These are phyloP conservation scores for Neurospora sp. DNA, from an alignment of 495 filamentous ascomycete species.

Conservation along the genomic window DNA sequence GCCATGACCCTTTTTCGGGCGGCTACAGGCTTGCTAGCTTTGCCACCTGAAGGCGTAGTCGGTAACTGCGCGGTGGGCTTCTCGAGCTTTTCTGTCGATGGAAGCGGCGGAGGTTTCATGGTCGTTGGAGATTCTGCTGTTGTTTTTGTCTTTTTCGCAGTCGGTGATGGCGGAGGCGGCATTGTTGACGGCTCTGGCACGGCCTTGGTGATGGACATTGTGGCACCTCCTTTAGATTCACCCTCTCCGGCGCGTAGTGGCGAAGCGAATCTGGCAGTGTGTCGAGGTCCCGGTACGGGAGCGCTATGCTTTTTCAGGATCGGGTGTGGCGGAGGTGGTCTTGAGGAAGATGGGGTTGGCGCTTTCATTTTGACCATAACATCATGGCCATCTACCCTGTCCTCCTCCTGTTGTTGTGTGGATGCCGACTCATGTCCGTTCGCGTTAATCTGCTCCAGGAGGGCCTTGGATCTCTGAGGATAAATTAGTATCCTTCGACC, in stretches of 20 bases:
- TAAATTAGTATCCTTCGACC: not conserved
- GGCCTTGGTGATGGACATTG: constrained; percentile 10
- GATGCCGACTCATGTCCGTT: not conserved
- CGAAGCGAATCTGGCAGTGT: constrained; percentile 42
- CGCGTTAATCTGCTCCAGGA: constrained; percentile 4
- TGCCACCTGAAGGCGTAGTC: not conserved
- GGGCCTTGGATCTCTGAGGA: not conserved
- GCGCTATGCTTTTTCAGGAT: constrained; percentile 45
- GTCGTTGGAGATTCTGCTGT: not conserved
- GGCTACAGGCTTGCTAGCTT: not conserved
- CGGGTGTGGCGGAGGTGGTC: constrained; percentile 31
- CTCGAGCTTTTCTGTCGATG: not conserved
- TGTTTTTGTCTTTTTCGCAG: not conserved
- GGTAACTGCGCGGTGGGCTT: not conserved
- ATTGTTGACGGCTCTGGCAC: constrained; percentile 6
- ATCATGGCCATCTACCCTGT: constrained; percentile 3
- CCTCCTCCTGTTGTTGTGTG: not conserved
- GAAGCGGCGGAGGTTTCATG: constrained; percentile 17
- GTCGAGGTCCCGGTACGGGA: constrained; percentile 36
- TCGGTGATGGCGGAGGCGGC: constrained; percentile 11
- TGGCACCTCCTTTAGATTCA: constrained; percentile 11
- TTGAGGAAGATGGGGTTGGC: constrained; percentile 20
- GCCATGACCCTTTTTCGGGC: constrained; percentile 28
- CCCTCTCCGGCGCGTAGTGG: constrained; percentile 34
- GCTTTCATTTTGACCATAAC: constrained; percentile 10